These are phyloP conservation scores for Penicillium crustosum DNA, from an alignment of 2,329 filamentous ascomycete genomes.

Conservation along the genomic window DNA sequence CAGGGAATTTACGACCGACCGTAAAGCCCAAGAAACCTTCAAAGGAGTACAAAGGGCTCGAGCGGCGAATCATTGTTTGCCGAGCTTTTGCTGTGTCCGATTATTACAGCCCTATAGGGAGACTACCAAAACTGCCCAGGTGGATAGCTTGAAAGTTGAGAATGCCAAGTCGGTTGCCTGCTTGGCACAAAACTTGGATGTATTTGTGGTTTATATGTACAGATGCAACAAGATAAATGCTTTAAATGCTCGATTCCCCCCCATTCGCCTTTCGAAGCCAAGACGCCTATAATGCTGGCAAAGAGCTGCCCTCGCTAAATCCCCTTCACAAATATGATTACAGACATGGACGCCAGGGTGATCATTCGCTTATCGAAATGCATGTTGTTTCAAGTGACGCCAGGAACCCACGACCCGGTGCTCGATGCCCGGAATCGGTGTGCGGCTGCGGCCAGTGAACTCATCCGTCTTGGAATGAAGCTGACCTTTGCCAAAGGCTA, in stretches of 20 bases:
- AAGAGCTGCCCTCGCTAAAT: constrained; percentile 3
- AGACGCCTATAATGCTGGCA: constrained; percentile 22
- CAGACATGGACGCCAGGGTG: not conserved
- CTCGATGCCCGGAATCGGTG: constrained; percentile 32
- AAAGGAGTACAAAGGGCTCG: not conserved
- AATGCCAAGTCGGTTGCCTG: constrained; percentile 3
- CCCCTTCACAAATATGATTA: constrained; percentile 22
- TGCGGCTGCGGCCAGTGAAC: constrained; percentile 31
- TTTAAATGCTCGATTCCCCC: not conserved
- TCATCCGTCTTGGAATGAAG: constrained; percentile 36
- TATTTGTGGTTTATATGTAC: constrained; percentile 1
- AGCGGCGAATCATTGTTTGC: not conserved
- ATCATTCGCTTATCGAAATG: constrained; percentile 29
- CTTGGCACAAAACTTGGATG: not conserved
- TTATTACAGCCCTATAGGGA: not conserved
- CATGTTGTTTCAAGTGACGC: constrained; percentile 38
- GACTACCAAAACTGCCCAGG: not conserved
- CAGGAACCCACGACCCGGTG: constrained; percentile 36
- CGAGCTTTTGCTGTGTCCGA: not conserved
- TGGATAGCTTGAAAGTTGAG: not conserved
- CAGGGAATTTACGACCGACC: not conserved
- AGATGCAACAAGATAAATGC: constrained; percentile 6
- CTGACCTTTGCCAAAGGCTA: constrained; percentile 37
- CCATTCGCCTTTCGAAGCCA: not conserved
- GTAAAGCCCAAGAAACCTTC: not conserved